Evolutionary conservation across 345 rosid genomes (phyloP).

Genomic region (Camelina neglecta): DNA sequence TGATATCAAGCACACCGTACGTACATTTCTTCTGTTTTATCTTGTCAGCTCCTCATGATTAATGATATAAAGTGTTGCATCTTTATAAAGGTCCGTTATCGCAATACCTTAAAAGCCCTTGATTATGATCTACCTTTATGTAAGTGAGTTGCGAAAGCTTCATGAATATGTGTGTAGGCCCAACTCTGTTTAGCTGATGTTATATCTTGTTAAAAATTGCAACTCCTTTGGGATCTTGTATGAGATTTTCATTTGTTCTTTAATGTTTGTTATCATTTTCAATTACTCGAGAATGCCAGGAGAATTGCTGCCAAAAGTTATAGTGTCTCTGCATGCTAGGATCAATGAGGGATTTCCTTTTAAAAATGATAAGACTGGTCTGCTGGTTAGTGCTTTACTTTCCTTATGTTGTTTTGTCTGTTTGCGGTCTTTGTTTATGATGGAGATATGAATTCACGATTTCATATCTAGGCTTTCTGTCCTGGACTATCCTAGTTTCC

Average conservation of each 20-base stretch:
- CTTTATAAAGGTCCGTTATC: slow-evolving; percentile 10
- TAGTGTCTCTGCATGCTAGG: slow-evolving; percentile 62
- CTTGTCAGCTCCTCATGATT: slow-evolving; percentile 22
- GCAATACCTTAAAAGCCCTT: slow-evolving; percentile 10
- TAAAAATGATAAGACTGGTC: slow-evolving; percentile 72
- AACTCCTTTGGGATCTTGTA: slow-evolving; percentile 17
- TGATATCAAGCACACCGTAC: slow-evolving; percentile 92
- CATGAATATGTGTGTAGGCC: slow-evolving; percentile 22
- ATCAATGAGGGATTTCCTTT: slow-evolving; percentile 63
- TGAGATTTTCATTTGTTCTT: slow-evolving; percentile 34
- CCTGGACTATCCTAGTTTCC: slow-evolving; percentile 27
- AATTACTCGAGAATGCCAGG: slow-evolving; percentile 59
- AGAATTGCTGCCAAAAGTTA: slow-evolving; percentile 70
- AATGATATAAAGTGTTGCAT: slow-evolving; percentile 21
- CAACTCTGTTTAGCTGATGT: slow-evolving; percentile 18
- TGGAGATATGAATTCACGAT: slow-evolving; percentile 6
- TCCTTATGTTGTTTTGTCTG: slow-evolving; percentile 6
- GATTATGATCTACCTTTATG: slow-evolving; percentile 29
- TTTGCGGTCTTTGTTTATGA: slow-evolving; percentile 22
- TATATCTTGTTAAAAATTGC: not conserved
- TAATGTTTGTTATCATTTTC: slow-evolving; percentile 42
- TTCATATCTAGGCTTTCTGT: not conserved
- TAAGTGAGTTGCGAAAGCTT: slow-evolving; percentile 3
- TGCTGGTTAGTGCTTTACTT: slow-evolving; percentile 64
- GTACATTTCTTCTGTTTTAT: slow-evolving; percentile 45